phyloP scores from a whole-genome alignment of 2,329 filamentous ascomycete species.

The Cladophialophora chaetospira region DNA sequence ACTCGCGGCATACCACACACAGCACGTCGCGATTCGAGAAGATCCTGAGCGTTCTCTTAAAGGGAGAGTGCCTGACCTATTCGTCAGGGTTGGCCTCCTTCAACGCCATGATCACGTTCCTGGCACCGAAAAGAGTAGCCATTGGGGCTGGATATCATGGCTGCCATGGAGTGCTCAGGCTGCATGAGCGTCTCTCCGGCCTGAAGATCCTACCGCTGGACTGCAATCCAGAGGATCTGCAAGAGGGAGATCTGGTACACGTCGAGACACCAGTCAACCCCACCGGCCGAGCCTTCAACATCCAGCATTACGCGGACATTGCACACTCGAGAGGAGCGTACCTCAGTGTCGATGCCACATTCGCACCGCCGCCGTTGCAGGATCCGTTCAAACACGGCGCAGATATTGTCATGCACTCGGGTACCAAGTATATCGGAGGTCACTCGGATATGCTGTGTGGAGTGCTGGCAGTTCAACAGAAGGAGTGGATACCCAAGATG shows the following conservation, averaged over 20 bases:
- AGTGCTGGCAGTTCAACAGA: conserved; percentile 66
- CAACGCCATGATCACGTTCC: conserved; percentile 79
- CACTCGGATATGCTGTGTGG: conserved; percentile 94
- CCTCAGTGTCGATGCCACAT: conserved; percentile 85
- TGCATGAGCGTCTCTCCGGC: conserved; percentile 75
- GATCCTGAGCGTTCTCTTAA: conserved; percentile 73
- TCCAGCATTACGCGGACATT: conserved; percentile 69
- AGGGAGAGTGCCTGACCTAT: conserved; percentile 72
- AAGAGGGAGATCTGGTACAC: conserved; percentile 80
- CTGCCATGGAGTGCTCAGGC: conserved; percentile 77
- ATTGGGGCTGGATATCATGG: conserved; percentile 90
- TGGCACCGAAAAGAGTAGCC: conserved; percentile 80
- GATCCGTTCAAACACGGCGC: conserved; percentile 81
- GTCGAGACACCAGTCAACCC: conserved; percentile 95
- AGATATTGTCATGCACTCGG: conserved; percentile 87
- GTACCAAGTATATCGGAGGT: conserved; percentile 94
- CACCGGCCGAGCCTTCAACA: conserved; percentile 75
- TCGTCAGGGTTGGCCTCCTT: conserved; percentile 83
- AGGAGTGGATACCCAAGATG: conserved; percentile 64
- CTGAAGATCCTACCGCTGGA: conserved; percentile 72
- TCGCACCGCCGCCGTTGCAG: conserved; percentile 85
- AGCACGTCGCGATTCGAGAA: conserved; percentile 84
- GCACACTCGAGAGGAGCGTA: conserved; percentile 73
- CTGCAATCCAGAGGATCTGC: conserved; percentile 66
- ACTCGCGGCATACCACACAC: conserved; percentile 77